Base-by-base conservation (phyloP, 2,329 filamentous ascomycete genomes). In the Penicillium sp. region DNA sequence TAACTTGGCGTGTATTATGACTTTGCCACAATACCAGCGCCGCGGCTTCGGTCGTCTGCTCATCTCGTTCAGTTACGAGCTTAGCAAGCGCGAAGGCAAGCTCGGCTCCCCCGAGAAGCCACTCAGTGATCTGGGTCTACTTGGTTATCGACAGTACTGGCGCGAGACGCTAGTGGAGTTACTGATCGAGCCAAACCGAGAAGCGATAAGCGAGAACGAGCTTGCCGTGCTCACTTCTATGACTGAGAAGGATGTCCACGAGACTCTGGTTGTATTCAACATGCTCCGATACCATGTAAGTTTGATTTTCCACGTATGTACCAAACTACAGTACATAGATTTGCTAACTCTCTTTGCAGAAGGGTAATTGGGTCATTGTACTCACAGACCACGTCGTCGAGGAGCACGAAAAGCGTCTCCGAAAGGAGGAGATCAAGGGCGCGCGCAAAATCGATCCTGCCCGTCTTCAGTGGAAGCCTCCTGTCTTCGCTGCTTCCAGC, bases 101-200 rank as follows among this genome's bases (percentile, higher is more conserved):
- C 85, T 97, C 7, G 95, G 95, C 2, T 96, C 92, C 9, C 95
- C 94, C 0, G 94, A 99, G 73, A 99, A 99, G 74, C 94, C 94
- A 0, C 84, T 99, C 2, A 96, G 91, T 36, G 94, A 99, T 82
- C 75, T 99, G 55, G 94, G 94, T 62, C 81, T 99, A 19, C 80
- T 99, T 29, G 92, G 93, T 66, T 99, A 99, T 75, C 87, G 94
- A 49, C 93, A 96, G 63, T 99, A 96, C 76, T 99, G 94, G 94
- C 92, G 92, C 31, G 94, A 99, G 73, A 92, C 91, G 48, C 90
- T 99, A 36, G 83, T 97, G 5, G 92, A 97, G 58, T 73, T 96
- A 15, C 81, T 99, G n/a, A 78, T 95, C 46, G 87, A 88, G 48
- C 83, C 83, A 49, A 87, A 87, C 59, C 87, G 88, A 8, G 75